Evolutionary conservation across 2,329 filamentous ascomycete species (phyloP).

Genomic region (Pestalotiopsis sp.): DNA sequence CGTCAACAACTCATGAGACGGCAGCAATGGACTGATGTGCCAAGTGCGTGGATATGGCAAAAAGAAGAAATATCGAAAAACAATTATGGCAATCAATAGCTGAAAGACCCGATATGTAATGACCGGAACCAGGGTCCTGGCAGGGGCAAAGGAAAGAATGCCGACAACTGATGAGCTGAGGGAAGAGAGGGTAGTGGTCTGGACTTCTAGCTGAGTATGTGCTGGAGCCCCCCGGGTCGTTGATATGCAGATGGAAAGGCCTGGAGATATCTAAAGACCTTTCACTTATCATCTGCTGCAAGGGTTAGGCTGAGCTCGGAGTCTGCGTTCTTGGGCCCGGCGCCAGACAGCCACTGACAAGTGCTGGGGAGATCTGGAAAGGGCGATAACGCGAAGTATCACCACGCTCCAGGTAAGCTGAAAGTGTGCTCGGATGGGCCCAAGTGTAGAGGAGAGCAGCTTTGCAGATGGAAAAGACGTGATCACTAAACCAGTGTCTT

Average conservation of each 20-base stretch:
- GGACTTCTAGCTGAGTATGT: neutral
- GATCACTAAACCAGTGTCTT: neutral
- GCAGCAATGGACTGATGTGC: neutral
- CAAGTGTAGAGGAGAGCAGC: neutral
- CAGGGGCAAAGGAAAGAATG: neutral
- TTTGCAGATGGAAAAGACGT: neutral
- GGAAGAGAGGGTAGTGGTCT: neutral
- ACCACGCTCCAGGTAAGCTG: neutral
- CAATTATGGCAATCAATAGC: neutral
- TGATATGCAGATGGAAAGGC: constrained; percentile 1
- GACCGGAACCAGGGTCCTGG: neutral
- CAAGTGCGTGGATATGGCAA: neutral
- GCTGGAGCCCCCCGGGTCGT: neutral
- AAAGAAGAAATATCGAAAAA: neutral
- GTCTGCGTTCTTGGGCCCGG: neutral
- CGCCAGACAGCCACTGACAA: neutral
- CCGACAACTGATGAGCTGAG: neutral
- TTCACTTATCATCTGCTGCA: neutral
- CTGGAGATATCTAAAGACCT: neutral
- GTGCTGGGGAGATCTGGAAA: neutral
- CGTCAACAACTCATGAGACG: too few species aligned
- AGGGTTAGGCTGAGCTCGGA: neutral
- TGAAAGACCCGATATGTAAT: neutral
- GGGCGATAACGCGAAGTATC: neutral
- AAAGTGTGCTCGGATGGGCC: neutral